Evolutionary conservation across 2,329 filamentous ascomycete genomes (phyloP).

Genomic region (Alternaria dauci): DNA sequence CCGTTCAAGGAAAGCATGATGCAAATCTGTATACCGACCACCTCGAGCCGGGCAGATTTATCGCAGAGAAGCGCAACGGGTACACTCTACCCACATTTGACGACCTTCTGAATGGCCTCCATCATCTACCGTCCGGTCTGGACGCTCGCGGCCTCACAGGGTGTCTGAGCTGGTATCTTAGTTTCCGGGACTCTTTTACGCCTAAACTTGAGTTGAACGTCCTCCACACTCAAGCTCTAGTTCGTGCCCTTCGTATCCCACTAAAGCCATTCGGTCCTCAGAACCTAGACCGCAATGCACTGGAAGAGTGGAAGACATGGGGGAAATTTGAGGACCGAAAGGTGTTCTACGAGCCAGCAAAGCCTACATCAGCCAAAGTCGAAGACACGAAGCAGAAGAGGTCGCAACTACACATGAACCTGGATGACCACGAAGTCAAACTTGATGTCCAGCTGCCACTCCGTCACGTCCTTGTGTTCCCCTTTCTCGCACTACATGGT

Average conservation of each 20-base stretch:
- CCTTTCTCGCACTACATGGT: conserved; percentile 28
- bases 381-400: not conserved
- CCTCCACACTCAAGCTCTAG: conserved; percentile 35
- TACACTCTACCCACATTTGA: conserved; percentile 29
- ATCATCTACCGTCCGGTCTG: conserved; percentile 26
- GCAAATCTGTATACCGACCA: conserved; percentile 22
- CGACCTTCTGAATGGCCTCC: conserved; percentile 31
- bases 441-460: conserved; percentile 18
- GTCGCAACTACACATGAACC: conserved; percentile 19
- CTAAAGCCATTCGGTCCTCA: conserved; percentile 23
- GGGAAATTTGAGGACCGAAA: conserved; percentile 17
- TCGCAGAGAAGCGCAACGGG: conserved; percentile 10
- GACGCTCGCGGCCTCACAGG: conserved; percentile 33
- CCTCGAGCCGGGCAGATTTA: conserved; percentile 13
- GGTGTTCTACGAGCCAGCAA: conserved; percentile 3
- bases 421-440: conserved; percentile 12
- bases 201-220: conserved; percentile 38
- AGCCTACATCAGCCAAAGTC: not conserved
- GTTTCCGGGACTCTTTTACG: conserved; percentile 21
- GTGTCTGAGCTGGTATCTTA: conserved; percentile 33
- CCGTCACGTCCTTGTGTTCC: conserved; percentile 30
- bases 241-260: conserved; percentile 27
- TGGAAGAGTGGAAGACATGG: conserved; percentile 31
- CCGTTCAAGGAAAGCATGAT: conserved; percentile 23
- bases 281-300: conserved; percentile 29